Evolutionary conservation across 352 stramenopile species (phyloP), one percentile per base, ranked within the genome.

Genomic region (Phytophthora pistaciae): DNA sequence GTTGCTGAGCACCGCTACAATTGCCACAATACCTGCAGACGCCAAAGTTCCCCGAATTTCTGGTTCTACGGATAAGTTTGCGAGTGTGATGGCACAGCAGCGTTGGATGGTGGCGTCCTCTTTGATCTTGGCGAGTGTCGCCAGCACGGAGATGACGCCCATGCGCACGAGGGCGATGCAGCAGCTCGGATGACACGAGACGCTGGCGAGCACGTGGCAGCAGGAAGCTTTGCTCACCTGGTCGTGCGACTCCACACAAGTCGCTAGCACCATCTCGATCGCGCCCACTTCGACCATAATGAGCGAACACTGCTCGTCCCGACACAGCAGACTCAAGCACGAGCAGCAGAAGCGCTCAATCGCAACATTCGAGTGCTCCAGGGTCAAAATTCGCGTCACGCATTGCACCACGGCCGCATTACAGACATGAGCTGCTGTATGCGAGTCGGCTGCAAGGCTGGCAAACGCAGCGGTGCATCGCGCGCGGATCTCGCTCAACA

Each of bases 291-390:
- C 74, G 0, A 84, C 72, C 38, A 94, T 85, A 18, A 92, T 68
- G 23, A 77, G 65, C 13, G 86, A 74, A 11, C 87, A 92, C 21
- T 82, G 59, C 49, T 93, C 83, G n/a, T 96, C 82, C 46, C 83
- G 80, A 40, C 82, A 91, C 3, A 96, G 66, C 0, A 93, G 60
- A 74, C 87, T 94, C 46, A 96, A 68, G 27, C 84, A 93, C 11
- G 83, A 80, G 63, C 82, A 91, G 61, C 87, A 91, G 36, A 91
- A 88, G 1, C 86, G 84, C 61, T 93, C 84, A 40, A 92, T 91
- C 10, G 75, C 72, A 1, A 92, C 73, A 38, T 84, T 87, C 1
- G 70, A 72, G 11, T 79, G 82, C 50, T 93, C 87, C 2, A 82
- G 57, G 0, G 68, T 73, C 4, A 95, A 61, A 31, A 92, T 85